Evolutionary conservation across 2,329 filamentous ascomycete species (phyloP), one percentile per base, ranked within the genome.

Genomic region (Xylaria sp.): DNA sequence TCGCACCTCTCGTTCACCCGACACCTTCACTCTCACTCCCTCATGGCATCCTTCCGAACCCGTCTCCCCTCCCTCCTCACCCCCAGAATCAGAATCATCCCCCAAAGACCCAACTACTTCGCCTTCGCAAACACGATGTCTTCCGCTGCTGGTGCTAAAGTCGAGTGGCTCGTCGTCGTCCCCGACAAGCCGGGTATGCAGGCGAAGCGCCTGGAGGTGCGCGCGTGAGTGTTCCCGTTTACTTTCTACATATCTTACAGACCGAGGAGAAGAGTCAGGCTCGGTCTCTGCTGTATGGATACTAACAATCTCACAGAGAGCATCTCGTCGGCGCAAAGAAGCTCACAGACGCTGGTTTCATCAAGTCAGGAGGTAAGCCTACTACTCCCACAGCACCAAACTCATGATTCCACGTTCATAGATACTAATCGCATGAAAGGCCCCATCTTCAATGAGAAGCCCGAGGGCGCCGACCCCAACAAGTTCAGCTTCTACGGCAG

Each of bases 401-500:
- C 23, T 30, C 23, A 30, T 30, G 23, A 30, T 30, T 23, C 23
- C 23, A 30, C 23, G 23, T 1, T 30, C 23, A 30, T 30, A 30
- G 1, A 42, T 5, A 35, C 49, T n/a, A 18, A 46, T 4, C 8
- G 18, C 35, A 34, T 9, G 49, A 30, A 59, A 72, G 89, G 89
- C 48, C 89, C 87, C 19, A 77, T 88, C 55, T 76, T 93, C 6
- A 81, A 88, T 48, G 80, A 84, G 7, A 79, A 88, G 42, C 87
- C 89, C 39, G 78, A 82, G 4, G 83, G 88, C 59, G 80, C 87
- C 23, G 76, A 82, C 55, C 72, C 79, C 8, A 74, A 76, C 3
- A 82, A 80, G 18, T 82, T 65, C 52, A 85, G 88, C 70, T 91
- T 94, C 76, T 83, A 84, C 64, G 91, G 91, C 48, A 91, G 87